These are phyloP conservation scores for Nemania abortiva DNA, from an alignment of 2,329 filamentous ascomycete species.

Conservation along the genomic window DNA sequence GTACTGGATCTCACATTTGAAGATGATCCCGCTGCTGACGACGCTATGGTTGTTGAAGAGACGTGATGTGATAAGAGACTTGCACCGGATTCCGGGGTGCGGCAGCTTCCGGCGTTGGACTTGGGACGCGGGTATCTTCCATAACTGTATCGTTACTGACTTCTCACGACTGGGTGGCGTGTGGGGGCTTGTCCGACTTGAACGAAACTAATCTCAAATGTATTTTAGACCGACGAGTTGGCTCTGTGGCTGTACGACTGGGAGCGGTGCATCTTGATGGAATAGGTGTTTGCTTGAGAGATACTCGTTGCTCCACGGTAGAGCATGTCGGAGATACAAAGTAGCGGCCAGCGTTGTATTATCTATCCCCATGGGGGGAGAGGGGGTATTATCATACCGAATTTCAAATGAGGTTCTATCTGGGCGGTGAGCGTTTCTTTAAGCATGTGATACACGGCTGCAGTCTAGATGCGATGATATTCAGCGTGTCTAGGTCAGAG, in stretches of 20 bases:
- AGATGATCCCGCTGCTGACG: slow-evolving; percentile 57
- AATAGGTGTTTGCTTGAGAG: slow-evolving; percentile 18
- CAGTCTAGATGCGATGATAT: background rate
- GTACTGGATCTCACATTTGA: slow-evolving; percentile 74
- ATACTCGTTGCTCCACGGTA: background rate
- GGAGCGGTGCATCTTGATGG: slow-evolving; percentile 11
- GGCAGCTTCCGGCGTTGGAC: slow-evolving; percentile 34
- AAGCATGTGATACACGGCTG: slow-evolving; percentile 17
- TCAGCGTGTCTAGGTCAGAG: background rate
- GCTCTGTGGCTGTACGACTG: slow-evolving; percentile 30
- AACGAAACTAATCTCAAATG: slow-evolving; percentile 29
- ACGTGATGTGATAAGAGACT: slow-evolving; percentile 32
- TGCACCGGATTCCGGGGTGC: slow-evolving; percentile 15
- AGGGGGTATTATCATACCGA: background rate
- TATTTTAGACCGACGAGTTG: slow-evolving; percentile 35
- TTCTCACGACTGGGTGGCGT: slow-evolving; percentile 7
- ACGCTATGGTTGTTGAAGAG: slow-evolving; percentile 52
- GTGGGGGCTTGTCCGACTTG: slow-evolving; percentile 13
- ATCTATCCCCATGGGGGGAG: slow-evolving; percentile 1
- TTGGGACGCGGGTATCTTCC: slow-evolving; percentile 4
- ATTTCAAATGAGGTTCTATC: slow-evolving; percentile 15
- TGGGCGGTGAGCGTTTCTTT: slow-evolving; percentile 21
- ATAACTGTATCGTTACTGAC: slow-evolving; percentile 10
- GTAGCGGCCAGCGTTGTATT: slow-evolving; percentile 7
- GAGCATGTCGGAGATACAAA: slow-evolving; percentile 2